A percentile compares a stretch with the other conserved stretches of the same genome.
phyloP scores from a whole-genome alignment of 2,329 filamentous ascomycete genomes.

The Botrytis aclada region DNA sequence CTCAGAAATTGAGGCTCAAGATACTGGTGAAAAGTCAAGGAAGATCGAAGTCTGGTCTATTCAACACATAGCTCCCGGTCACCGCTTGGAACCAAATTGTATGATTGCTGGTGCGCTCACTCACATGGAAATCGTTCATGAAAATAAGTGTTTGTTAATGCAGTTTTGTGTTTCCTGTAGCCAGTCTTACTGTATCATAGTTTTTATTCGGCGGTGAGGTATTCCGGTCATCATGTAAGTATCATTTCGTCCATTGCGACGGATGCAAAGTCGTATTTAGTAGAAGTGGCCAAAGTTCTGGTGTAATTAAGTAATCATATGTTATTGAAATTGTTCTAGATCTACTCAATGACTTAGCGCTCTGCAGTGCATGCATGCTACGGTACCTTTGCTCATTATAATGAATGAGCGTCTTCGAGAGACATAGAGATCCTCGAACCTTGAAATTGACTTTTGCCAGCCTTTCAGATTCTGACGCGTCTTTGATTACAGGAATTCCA shows the following conservation, averaged over 20 bases:
- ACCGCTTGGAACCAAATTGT: neutral
- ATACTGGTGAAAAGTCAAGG: neutral
- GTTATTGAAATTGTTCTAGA: too few relatives aligned
- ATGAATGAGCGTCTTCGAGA: neutral
- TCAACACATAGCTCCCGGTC: neutral
- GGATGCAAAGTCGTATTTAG: neutral
- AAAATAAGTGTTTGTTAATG: neutral
- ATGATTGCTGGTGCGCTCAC: neutral
- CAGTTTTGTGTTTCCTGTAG: neutral
- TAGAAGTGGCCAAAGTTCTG: neutral
- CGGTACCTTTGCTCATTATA: neutral
- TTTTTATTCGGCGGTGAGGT: neutral
- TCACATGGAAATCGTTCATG: neutral
- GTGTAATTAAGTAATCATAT: neutral
- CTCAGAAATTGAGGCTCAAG: neutral
- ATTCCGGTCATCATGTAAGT: neutral
- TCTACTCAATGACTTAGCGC: neutral
- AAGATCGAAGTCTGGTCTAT: neutral
- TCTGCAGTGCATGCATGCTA: neutral
- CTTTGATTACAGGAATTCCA: accelerated
- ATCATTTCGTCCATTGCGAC: neutral
- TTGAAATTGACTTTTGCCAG: neutral
- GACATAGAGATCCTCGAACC: neutral
- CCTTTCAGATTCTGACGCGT: neutral
- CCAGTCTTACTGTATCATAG: neutral